A percentile compares a stretch with the other conserved stretches of the same genome.
Evolutionary conservation across 2,329 filamentous ascomycete genomes (phyloP).

Genomic region (Hirsutella rhossiliensis): DNA sequence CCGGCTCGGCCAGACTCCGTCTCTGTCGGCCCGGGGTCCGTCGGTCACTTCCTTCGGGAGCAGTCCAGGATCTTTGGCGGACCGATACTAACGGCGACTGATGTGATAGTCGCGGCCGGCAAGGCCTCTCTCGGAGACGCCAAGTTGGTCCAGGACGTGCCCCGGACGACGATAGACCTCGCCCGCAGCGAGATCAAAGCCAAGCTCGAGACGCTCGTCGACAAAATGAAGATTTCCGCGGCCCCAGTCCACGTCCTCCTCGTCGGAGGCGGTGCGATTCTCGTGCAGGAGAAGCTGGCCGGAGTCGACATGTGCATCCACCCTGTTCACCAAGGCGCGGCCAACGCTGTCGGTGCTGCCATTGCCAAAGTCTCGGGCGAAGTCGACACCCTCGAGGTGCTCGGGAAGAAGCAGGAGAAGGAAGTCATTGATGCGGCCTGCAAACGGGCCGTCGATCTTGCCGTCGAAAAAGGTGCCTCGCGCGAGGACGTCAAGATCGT

Average conservation of each 20-base stretch:
- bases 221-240: slow-evolving; percentile 43
- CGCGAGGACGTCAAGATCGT: slow-evolving; percentile 27
- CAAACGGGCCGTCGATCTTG: slow-evolving; percentile 17
- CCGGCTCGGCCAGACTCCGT: slow-evolving; percentile 17
- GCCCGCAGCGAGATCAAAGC: slow-evolving; percentile 25
- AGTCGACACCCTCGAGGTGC: slow-evolving; percentile 38
- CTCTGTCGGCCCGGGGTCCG: slow-evolving; percentile 42
- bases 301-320: slow-evolving; percentile 38
- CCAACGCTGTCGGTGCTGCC: slow-evolving; percentile 49
- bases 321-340: slow-evolving; percentile 40
- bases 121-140: slow-evolving; percentile 18
- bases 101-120: slow-evolving; percentile 31
- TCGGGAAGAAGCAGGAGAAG: slow-evolving; percentile 24
- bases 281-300: slow-evolving; percentile 33
- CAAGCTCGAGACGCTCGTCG: slow-evolving; percentile 38
- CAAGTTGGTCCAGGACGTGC: slow-evolving; percentile 13
- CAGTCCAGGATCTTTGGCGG: slow-evolving; percentile 42
- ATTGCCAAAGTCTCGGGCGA: slow-evolving; percentile 42
- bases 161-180: slow-evolving; percentile 8
- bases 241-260: slow-evolving; percentile 39
- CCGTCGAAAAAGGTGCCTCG: slow-evolving; percentile 17
- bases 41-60: slow-evolving; percentile 36
- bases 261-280: slow-evolving; percentile 44
- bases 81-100: slow-evolving; percentile 36
- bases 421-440: slow-evolving; percentile 26